Base-by-base conservation (phyloP, 2,329 filamentous ascomycete species). In the Xylaria sp. region DNA sequence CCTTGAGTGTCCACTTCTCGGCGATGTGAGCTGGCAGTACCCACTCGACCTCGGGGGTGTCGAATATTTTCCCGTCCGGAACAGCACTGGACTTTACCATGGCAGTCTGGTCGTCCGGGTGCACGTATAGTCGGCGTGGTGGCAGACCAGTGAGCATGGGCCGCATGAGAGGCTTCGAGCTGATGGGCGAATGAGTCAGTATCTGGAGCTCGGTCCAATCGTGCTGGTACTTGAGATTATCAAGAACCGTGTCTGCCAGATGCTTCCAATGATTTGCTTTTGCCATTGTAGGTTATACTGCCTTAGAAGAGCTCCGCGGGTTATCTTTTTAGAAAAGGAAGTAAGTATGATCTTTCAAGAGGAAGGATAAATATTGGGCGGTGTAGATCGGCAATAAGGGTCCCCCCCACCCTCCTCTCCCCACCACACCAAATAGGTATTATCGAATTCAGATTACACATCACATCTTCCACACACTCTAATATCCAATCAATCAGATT, bases 31-130 rank as follows among this genome's bases (percentile, higher is more conserved):
- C 88, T 2, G 93, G 91, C 56, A 95, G 80, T 27, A 96, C 90
- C 92, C 92, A 95, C 81, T 95, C 93, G 53, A 83, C 79, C 79
- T 92, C 88, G 1, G 88, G 84, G 14, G 78, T 81, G 74, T 87
- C 85, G 30, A 78, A 75, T 17, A 86, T 80, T 51, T 78, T 79
- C 64, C 82, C 78, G 14, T 83, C 83, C 1, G 81, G 81, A 12
- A 81, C 79, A 71, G 84, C 83, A 71, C 89, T 88, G 34, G 85
- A 83, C 72, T 90, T 89, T 64, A 94, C 83, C 64, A 92, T 85
- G 71, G 88, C 89, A 71, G 93, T 89, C 80, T 95, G 93, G 80
- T 94, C 92, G 78, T 96, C 93, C 1, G 93, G 92, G 76, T 96
- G 92, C 60, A 92, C 84, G 79, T 96, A 95, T 50, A 94, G 84